Evolutionary conservation across 352 stramenopile genomes (phyloP).

Genomic region (Globisporangium megalacanthum): DNA sequence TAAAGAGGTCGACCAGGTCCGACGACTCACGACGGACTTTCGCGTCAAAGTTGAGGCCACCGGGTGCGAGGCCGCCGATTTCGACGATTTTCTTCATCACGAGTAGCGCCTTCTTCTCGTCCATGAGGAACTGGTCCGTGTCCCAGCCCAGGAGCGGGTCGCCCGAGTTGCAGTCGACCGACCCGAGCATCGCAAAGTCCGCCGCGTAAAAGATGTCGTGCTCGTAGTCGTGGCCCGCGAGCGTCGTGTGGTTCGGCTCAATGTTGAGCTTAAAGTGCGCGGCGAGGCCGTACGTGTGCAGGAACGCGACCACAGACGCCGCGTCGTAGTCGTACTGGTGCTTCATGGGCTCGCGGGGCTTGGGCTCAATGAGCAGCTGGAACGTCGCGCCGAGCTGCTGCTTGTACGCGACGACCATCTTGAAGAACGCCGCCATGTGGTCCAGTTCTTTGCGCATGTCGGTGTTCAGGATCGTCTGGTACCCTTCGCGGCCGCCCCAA

Average conservation of each 20-base stretch:
- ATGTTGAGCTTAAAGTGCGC: slow-evolving; percentile 88
- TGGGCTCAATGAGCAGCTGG: slow-evolving; percentile 83
- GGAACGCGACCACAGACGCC: slow-evolving; percentile 79
- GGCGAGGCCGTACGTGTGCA: slow-evolving; percentile 66
- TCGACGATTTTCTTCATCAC: slow-evolving; percentile 76
- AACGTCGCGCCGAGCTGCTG: slow-evolving; percentile 59
- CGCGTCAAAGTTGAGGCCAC: slow-evolving; percentile 85
- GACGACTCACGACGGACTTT: slow-evolving; percentile 81
- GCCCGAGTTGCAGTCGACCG: slow-evolving; percentile 85
- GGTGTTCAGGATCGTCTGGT: slow-evolving; percentile 78
- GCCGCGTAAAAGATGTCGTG: slow-evolving; percentile 79
- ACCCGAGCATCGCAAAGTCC: slow-evolving; percentile 73
- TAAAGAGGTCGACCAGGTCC: slow-evolving; percentile 76
- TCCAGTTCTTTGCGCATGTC: slow-evolving; percentile 72
- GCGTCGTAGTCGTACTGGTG: slow-evolving; percentile 90
- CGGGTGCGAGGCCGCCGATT: slow-evolving; percentile 57
- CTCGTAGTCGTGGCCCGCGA: slow-evolving; percentile 81
- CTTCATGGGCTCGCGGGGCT: slow-evolving; percentile 82
- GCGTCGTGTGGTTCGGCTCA: slow-evolving; percentile 84
- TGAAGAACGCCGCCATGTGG: slow-evolving; percentile 79
- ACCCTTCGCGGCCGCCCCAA: slow-evolving; percentile 81
- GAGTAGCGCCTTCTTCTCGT: slow-evolving; percentile 68
- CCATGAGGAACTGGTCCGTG: slow-evolving; percentile 84
- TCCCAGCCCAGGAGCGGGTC: slow-evolving; percentile 46
- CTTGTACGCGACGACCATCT: slow-evolving; percentile 80